Conservation (phyloP, 192 early-diverging fungal species). For the Dimargaris verticillata region DNA sequence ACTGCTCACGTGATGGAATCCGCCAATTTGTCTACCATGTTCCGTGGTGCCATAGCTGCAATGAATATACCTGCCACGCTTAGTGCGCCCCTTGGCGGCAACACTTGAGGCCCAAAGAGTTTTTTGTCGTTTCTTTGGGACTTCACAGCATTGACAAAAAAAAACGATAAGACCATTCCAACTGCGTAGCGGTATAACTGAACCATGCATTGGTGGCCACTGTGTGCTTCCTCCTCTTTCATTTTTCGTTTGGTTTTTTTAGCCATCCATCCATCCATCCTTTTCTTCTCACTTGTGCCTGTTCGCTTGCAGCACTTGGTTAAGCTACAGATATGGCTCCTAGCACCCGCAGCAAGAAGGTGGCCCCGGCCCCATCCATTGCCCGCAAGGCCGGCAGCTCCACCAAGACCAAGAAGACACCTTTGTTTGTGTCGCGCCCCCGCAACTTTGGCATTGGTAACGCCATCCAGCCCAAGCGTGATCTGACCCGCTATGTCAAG, state of each 20-base stretch:
- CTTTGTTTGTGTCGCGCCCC: constrained; percentile 85
- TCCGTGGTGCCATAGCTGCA: no score
- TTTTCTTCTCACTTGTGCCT: background rate
- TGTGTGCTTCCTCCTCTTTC: no score
- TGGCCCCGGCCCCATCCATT: constrained; percentile 74
- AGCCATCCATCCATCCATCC: constrained; percentile 4
- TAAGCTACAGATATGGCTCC: constrained; percentile 16
- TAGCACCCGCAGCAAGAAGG: constrained; percentile 70
- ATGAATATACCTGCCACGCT: no score
- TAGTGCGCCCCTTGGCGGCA: no score
- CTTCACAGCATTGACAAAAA: no score
- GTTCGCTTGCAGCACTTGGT: background rate
- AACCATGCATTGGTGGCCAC: no score
- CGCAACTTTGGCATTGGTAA: constrained; percentile 94
- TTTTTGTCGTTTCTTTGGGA: no score
- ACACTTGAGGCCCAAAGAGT: no score
- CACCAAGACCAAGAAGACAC: constrained; percentile 54
- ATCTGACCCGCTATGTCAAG: constrained; percentile 94
- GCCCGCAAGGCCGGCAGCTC: constrained; percentile 50
- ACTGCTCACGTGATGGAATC: no score
- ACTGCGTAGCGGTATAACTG: no score
- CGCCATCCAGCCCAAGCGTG: constrained; percentile 88
- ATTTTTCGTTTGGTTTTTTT: background rate
- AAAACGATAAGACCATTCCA: no score
- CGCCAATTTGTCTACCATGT: no score